Conservation (phyloP, 2,329 filamentous ascomycete genomes). For the Xylariales sp. region DNA sequence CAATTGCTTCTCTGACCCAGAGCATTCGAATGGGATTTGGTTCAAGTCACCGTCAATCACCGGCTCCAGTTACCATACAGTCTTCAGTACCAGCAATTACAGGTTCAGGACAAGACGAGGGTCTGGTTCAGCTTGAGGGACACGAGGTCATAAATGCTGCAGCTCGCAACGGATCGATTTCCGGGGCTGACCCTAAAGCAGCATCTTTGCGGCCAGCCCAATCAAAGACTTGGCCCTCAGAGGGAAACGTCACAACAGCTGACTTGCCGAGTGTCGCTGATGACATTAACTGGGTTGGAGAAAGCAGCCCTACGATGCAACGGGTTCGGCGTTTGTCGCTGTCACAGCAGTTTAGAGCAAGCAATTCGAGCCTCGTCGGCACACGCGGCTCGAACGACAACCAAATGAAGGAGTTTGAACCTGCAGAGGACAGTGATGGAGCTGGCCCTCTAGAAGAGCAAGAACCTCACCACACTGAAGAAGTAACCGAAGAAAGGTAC, state of each 20-base stretch:
- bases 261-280: slow-evolving; percentile 12
- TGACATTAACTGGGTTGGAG: slow-evolving; percentile 11
- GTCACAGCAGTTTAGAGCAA: slow-evolving; percentile 9
- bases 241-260: slow-evolving; percentile 14
- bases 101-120: slow-evolving; percentile 9
- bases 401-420: slow-evolving; percentile 12
- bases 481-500: slow-evolving; percentile 5
- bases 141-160: slow-evolving; percentile 10
- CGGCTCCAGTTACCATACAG: slow-evolving; percentile 3
- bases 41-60: slow-evolving; percentile 9
- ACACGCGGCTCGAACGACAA: slow-evolving; percentile 11
- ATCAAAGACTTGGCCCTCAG: slow-evolving; percentile 6
- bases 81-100: neutral
- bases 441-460: slow-evolving; percentile 11
- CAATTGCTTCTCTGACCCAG: slow-evolving; percentile 13
- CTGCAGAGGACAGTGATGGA: slow-evolving; percentile 12
- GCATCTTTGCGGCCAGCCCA: slow-evolving; percentile 1
- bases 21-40: slow-evolving; percentile 15
- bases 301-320: slow-evolving; percentile 11
- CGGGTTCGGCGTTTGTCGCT: slow-evolving; percentile 10
- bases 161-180: slow-evolving; percentile 7
- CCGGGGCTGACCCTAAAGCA: slow-evolving; percentile 3
- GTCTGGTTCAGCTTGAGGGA: slow-evolving; percentile 13
- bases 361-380: slow-evolving; percentile 11
- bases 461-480: slow-evolving; percentile 4